phyloP scores from a whole-genome alignment of 2,329 filamentous ascomycete species.

The Ophiocordyceps camponoti-saundersi region DNA sequence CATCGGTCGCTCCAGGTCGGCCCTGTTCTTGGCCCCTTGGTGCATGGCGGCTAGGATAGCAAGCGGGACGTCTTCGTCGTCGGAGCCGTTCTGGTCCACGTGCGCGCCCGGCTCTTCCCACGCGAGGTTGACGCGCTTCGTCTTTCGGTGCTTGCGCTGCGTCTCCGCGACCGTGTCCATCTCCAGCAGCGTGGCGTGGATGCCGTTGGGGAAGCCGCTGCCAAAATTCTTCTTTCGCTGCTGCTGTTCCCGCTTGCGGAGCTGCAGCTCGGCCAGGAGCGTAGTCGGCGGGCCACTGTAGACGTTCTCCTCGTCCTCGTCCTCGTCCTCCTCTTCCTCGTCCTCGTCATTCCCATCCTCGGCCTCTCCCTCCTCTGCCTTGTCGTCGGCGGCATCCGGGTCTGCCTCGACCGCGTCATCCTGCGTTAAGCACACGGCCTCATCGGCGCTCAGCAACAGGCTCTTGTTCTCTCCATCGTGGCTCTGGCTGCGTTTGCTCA shows the following conservation, averaged over 20 bases:
- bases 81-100: conserved; percentile 25
- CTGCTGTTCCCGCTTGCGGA: conserved; percentile 80
- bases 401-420: neutral
- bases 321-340: conserved; percentile 21
- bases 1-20: conserved; percentile 45
- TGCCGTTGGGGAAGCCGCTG: conserved; percentile 50
- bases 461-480: conserved; percentile 12
- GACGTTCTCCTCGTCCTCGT: conserved; percentile 25
- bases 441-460: conserved; percentile 5
- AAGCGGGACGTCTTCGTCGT: conserved; percentile 77
- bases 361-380: conserved; percentile 8
- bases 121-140: conserved; percentile 66
- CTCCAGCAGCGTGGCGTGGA: conserved; percentile 79
- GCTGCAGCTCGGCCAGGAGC: conserved; percentile 75
- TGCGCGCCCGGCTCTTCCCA: conserved; percentile 60
- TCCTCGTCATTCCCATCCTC: conserved; percentile 3
- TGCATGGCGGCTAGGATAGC: conserved; percentile 56
- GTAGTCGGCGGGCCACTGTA: conserved; percentile 70
- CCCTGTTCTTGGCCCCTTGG: conserved; percentile 30
- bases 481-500: conserved; percentile 22
- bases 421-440: neutral
- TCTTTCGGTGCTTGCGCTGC: conserved; percentile 56
- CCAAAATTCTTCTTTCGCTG: conserved; percentile 50
- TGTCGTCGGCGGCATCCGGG: conserved; percentile 7
- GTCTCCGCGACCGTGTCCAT: conserved; percentile 81